Conservation (phyloP, 768 basidiomycete genomes). For the Vararia minispora region DNA sequence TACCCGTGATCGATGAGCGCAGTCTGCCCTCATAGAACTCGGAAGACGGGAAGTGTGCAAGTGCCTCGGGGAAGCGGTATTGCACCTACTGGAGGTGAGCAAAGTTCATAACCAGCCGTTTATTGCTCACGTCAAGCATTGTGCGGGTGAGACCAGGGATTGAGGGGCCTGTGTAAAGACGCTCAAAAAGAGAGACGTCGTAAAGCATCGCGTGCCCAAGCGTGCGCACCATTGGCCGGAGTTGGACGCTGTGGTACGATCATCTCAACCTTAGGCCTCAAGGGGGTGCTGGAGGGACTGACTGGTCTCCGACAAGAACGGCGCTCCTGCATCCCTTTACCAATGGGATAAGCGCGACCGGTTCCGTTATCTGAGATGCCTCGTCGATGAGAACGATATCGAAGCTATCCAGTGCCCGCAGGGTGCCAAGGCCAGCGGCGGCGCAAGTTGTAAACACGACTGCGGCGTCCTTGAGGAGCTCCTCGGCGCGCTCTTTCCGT, state of each 20-base stretch:
- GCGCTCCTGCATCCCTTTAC: constrained; percentile 50
- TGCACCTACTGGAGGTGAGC: constrained; percentile 30
- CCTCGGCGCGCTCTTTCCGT: constrained; percentile 46
- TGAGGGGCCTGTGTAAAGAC: constrained; percentile 35
- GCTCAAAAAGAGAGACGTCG: constrained; percentile 52
- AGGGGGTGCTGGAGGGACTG: constrained; percentile 17
- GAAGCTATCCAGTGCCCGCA: constrained; percentile 44
- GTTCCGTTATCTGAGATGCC: constrained; percentile 62
- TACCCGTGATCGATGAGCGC: constrained; percentile 29
- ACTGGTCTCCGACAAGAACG: constrained; percentile 65
- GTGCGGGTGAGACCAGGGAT: constrained; percentile 34
- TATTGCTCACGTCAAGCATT: constrained; percentile 42
- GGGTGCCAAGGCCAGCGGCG: constrained; percentile 47
- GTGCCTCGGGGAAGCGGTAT: constrained; percentile 49
- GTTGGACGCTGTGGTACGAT: constrained; percentile 38
- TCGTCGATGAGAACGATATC: constrained; percentile 58
- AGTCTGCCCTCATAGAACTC: constrained; percentile 53
- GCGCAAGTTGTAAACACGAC: constrained; percentile 61
- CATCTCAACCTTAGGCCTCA: neutral
- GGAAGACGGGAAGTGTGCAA: constrained; percentile 49
- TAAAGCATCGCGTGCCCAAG: constrained; percentile 46
- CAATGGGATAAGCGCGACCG: constrained; percentile 52
- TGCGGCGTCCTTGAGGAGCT: constrained; percentile 41
- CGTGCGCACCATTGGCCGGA: constrained; percentile 51
- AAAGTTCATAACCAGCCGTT: neutral